Base-by-base conservation (phyloP, 2,329 filamentous ascomycete species). In the Periglandula ipomoeae region DNA sequence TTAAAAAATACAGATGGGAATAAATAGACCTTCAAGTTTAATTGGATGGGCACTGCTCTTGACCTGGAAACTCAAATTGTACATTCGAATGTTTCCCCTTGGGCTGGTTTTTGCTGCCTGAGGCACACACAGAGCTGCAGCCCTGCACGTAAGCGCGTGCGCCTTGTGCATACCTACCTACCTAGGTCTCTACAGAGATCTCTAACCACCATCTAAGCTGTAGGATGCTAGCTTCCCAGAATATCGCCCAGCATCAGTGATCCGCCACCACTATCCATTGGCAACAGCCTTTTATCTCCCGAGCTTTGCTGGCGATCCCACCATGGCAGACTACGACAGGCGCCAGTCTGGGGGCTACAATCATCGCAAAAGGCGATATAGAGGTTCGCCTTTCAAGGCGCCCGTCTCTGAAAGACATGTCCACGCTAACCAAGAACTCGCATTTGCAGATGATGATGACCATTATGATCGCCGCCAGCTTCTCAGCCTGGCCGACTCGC, bases 401-500 rank as follows among this genome's bases (percentile, higher is more conserved):
- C 11, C 13, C 13, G n/a, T n/a, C n/a, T n/a, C n/a, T n/a, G n/a
- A 20, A 11, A 26, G 38, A 15, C 41, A 13, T 10, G 37, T 32
- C 34, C 35, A 34, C 35, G 40, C 43, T 54, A 44, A 53, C 43
- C 13, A 34, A 40, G 22, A 11, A 22, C 19, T 40, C 37, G 44
- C 32, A 23, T 43, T 10, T 27, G 43, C n/a, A 70, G 67, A 68
- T 47, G 87, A 93, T 56, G 86, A 93, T 56, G 86, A 94, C 58
- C 82, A 89, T 50, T 78, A 82, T 59, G 85, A 91, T 53, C 84
- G 88, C 56, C 85, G 84, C 61, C 86, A 91, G 66, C 76, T 95
- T 44, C 73, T 94, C 46, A 76, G 80, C 49, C 82, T 95, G 58
- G 89, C 88, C 53, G 89, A 95, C 69, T 89, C 86, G 59, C 84